Evolutionary conservation across 352 stramenopile species (phyloP), one percentile per base, ranked within the genome.

Genomic region (Phytophthora constricta): DNA sequence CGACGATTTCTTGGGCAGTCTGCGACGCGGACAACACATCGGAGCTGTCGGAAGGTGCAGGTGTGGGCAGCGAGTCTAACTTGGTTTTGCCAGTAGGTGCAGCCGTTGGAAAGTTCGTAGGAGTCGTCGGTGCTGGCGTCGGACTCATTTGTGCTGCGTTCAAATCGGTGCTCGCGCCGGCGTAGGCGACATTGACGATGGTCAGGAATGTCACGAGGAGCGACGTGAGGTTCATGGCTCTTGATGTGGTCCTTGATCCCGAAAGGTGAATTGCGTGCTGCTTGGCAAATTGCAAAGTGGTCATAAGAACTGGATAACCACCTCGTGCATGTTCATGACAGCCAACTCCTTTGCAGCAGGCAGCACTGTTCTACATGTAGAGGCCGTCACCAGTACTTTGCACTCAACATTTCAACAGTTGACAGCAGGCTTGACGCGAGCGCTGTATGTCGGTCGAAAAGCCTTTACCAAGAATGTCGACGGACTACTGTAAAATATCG

Each of bases 141-240:
- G n/a, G 17, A 19, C 25, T 19, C 4, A 64, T 23, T 16, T 71
- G 66, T 5, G 47, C 56, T 39, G 41, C 49, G 14, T 63, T 71
- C 19, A 22, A 51, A 22, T 19, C 28, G 10, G 23, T 19, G 14
- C n/a, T 27, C 5, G 43, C 22, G 4, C 58, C 68, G 22, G 72
- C 72, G 19, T 74, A 58, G 23, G 49, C 46, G 31, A 63, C 60
- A 54, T 54, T 43, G 17, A 62, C 43, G 60, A 80, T 46, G 48
- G 66, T 59, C 39, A 79, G 42, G 43, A 73, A 68, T 16, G 72
- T 71, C n/a, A 72, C 37, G 55, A 79, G 19, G 63, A 83, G 62
- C 31, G 67, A 28, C 14, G 69, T 67, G 72, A 86, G 51, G 31
- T 86, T 83, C 77, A 86, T 86, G 57, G 11, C 62, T 59, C n/a